Base-by-base conservation (phyloP, 805 yeast genomes). In the Crinitomyces ghanaensis region DNA sequence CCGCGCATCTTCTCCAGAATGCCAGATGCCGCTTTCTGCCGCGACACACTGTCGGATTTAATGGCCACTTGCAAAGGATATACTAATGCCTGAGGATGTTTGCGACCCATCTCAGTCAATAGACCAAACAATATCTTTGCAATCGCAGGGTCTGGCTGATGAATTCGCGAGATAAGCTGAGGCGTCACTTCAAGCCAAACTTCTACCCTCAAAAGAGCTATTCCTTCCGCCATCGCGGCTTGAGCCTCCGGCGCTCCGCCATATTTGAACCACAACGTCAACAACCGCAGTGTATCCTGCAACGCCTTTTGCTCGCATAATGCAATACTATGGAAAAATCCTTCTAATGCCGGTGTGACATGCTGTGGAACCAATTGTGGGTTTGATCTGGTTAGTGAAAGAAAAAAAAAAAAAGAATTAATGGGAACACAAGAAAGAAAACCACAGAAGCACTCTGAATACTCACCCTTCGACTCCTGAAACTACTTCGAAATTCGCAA, bases 101-200 rank as follows among this genome's bases (percentile, higher is more conserved):
- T 88, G 44, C 81, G 78, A 25, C 98, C 98, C 12, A 91, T 62
- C 45, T 85, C 93, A 3, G 93, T 72, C 40, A 91, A 62, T 22
- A 91, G 60, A 0, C 86, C 81, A 44, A 83, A 72, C 35, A 91
- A 65, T 0, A 95, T 73, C 33, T 77, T 68, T 41, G 93, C 75
- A 11, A 91, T 95, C 15, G 72, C 68, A 31, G 77, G 81, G 49
- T 88, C 80, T 1, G 95, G 95, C 53, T 91, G 97, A 53, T 93
- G 97, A 45, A 91, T 88, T 41, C 96, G 80, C 0, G 98, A 85
- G 43, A 91, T 88, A 46, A 91, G 65, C 57, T 91, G 99, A 0
- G 99, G 96, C 27, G 91, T 68, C 21, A 91, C 97, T 47, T 86
- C 93, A 20, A 91, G 62, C 98, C 98, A 93, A 1, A 82, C 82